Conservation (phyloP, 148 eudicot species). For the Mesembryanthemum crystallinum region DNA sequence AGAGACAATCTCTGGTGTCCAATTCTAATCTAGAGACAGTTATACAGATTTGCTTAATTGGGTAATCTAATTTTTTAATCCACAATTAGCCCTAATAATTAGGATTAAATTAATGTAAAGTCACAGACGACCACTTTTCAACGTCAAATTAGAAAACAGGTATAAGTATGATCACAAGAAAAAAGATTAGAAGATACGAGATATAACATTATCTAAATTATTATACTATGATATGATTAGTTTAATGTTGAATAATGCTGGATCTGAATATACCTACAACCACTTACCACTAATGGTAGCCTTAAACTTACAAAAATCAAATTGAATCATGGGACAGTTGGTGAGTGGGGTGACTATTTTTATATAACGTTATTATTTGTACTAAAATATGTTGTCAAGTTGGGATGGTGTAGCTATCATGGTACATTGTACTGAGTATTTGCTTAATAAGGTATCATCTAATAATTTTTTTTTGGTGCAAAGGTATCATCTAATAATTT, state of each 20-base stretch:
- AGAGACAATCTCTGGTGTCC: constrained; percentile 16
- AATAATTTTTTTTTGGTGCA: too few relatives aligned
- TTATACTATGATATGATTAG: not conserved
- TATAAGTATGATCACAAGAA: constrained; percentile 8
- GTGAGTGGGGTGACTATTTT: not conserved
- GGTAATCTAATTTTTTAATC: constrained; percentile 7
- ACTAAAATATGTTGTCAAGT: not conserved
- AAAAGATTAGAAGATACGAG: constrained; percentile 25
- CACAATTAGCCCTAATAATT: not conserved
- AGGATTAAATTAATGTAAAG: not conserved
- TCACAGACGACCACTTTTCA: not conserved
- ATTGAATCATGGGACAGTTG: constrained; percentile 27
- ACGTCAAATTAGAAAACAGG: not conserved
- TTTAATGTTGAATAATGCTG: constrained; percentile 16
- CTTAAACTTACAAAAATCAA: constrained; percentile 36
- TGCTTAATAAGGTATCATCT: constrained; percentile 14
- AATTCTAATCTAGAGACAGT: constrained; percentile 29
- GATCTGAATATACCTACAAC: constrained; percentile 34
- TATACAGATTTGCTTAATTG: constrained; percentile 25
- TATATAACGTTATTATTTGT: too few relatives aligned
- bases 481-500: too few relatives aligned
- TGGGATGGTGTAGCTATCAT: constrained; percentile 31
- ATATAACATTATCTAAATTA: not conserved
- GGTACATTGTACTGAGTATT: constrained; percentile 20
- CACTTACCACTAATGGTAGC: constrained; percentile 39